Evolutionary conservation across 805 yeast species (phyloP).

Genomic region (Kodamaea fukazawae): DNA sequence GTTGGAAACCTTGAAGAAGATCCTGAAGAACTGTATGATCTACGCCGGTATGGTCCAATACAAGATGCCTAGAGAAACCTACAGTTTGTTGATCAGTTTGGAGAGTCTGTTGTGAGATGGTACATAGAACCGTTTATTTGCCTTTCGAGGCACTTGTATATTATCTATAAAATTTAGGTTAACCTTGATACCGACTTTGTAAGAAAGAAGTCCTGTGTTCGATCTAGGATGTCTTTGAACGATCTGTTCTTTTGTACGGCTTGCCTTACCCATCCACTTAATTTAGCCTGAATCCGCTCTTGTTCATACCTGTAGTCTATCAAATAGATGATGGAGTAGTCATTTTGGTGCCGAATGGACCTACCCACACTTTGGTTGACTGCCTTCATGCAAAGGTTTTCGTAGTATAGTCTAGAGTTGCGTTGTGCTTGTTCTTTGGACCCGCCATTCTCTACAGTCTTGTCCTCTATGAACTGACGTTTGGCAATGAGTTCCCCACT

Average conservation of each 20-base stretch:
- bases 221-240: slow-evolving; percentile 15
- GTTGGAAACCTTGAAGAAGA: slow-evolving; percentile 47
- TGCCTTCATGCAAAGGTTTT: slow-evolving; percentile 84
- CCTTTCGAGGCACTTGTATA: no score
- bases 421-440: slow-evolving; percentile 43
- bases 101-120: slow-evolving; percentile 49
- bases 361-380: slow-evolving; percentile 92
- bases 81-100: slow-evolving; percentile 62
- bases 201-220: slow-evolving; percentile 28
- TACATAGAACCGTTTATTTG: no score
- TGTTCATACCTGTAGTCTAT: slow-evolving; percentile 61
- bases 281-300: slow-evolving; percentile 48
- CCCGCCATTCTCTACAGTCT: slow-evolving; percentile 48
- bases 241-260: slow-evolving; percentile 14
- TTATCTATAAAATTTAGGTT: no score
- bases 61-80: slow-evolving; percentile 85
- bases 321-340: slow-evolving; percentile 73
- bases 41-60: slow-evolving; percentile 94
- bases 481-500: slow-evolving; percentile 81
- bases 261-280: slow-evolving; percentile 71
- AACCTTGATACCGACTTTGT: slow-evolving; percentile 13
- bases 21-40: slow-evolving; percentile 86
- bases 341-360: slow-evolving; percentile 79
- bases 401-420: slow-evolving; percentile 60
- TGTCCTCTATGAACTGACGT: slow-evolving; percentile 57